A percentile compares a stretch with the other conserved stretches of the same genome.
These are phyloP conservation scores for Flaveria ramosissima DNA, from an alignment of 129 eudicot genomes.

Conservation along the genomic window DNA sequence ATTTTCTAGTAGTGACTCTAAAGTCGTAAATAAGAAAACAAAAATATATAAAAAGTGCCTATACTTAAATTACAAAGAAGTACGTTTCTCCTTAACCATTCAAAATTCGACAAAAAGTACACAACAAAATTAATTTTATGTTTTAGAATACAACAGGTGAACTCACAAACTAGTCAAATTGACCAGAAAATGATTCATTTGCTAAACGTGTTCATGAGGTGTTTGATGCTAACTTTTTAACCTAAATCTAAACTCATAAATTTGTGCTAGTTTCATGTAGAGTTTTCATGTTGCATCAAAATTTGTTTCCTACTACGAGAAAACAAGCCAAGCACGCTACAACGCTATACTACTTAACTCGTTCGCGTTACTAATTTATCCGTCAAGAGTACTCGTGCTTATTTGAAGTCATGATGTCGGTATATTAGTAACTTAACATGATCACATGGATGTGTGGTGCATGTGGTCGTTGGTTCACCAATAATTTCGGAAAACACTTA, in stretches of 20 bases:
- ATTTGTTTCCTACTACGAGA: background rate
- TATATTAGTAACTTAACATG: conserved; percentile 24
- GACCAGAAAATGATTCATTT: background rate
- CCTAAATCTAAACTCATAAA: background rate
- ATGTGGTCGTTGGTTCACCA: conserved; percentile 31
- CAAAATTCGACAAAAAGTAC: no score
- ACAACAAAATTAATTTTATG: background rate
- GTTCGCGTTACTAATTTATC: background rate
- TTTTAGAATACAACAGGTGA: no score
- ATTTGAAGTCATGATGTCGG: background rate
- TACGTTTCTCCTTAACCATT: no score
- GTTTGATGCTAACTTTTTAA: background rate
- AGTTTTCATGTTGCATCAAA: background rate
- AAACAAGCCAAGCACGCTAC: background rate
- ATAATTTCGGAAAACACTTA: conserved; percentile 26
- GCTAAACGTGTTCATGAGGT: no score
- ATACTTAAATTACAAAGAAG: no score
- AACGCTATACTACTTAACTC: background rate
- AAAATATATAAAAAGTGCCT: no score
- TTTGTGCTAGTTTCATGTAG: background rate
- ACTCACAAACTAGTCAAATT: background rate
- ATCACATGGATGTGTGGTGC: conserved; percentile 26
- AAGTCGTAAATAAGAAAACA: no score
- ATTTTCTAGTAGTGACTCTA: no score
- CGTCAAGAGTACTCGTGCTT: background rate